Percentiles rank a stretch among this genome's conserved stretches.
Evolutionary conservation across 75 land plant genomes (phyloP).

Genomic region (Cryptomeria japonica): DNA sequence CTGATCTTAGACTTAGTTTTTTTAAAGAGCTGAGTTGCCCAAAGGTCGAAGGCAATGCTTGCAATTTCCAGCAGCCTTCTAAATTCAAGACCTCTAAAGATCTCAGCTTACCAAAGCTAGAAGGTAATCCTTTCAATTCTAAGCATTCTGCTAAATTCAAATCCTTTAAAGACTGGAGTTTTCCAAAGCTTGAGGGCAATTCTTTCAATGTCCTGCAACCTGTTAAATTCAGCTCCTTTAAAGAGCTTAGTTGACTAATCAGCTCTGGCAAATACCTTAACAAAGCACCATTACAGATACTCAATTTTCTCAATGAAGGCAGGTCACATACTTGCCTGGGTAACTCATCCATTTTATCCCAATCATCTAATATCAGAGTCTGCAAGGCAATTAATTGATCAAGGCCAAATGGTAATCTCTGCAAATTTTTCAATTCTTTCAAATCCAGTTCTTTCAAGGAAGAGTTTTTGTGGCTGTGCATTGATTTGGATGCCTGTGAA

Average conservation of each 20-base stretch:
- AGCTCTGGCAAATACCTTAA: not conserved
- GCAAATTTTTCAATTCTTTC: not conserved
- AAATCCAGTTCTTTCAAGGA: not conserved
- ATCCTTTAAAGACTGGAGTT: not conserved
- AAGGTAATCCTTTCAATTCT: not conserved
- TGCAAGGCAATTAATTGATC: not conserved
- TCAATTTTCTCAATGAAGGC: not conserved
- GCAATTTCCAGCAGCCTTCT: not conserved
- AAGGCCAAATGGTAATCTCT: not conserved
- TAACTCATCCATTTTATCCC: not conserved
- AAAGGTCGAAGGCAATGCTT: not conserved
- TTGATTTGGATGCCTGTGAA: not conserved
- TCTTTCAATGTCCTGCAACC: not conserved
- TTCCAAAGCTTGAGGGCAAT: not conserved
- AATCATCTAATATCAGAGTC: not conserved
- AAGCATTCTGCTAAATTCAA: not conserved
- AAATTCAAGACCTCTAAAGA: not conserved
- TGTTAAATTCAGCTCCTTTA: not conserved
- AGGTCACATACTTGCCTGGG: not conserved
- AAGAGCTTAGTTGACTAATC: not conserved
- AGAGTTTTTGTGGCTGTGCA: not conserved
- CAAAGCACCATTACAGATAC: not conserved
- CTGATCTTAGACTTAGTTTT: not conserved
- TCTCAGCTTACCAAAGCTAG: not conserved
- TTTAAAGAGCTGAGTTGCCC: not conserved